phyloP scores from a whole-genome alignment of 768 basidiomycete genomes.

The Agaricus subrufescens region DNA sequence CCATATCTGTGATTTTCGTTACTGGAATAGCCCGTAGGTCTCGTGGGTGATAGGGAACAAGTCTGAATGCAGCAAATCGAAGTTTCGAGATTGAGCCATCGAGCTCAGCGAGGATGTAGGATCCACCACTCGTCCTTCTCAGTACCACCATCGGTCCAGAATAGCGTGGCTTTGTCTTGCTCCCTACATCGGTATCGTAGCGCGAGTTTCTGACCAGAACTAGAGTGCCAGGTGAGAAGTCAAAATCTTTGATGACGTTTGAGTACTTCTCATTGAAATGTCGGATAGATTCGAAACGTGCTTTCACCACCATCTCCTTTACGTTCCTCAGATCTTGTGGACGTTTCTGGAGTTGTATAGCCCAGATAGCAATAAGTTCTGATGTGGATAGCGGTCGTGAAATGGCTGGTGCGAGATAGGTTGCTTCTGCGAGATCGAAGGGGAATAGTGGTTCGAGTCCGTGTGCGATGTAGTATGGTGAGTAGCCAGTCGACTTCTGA shows the following conservation, averaged over 20 bases:
- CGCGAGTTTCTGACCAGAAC: constrained; percentile 19
- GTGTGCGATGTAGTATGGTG: constrained; percentile 28
- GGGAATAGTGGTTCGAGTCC: constrained; percentile 30
- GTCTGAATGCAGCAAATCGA: too few species aligned
- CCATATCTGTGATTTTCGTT: too few species aligned
- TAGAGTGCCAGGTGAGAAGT: too few species aligned
- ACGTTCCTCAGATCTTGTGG: constrained; percentile 18
- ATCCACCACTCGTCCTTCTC: too few species aligned
- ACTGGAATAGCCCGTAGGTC: too few species aligned
- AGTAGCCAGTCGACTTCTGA: constrained; percentile 24
- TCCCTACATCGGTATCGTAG: constrained; percentile 18
- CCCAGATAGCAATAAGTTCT: constrained; percentile 19
- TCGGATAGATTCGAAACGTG: too few species aligned
- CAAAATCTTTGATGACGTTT: too few species aligned
- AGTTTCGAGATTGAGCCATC: too few species aligned
- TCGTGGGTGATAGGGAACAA: too few species aligned
- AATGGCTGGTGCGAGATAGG: constrained; percentile 5
- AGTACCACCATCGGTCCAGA: constrained; percentile 19
- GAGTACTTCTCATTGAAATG: too few species aligned
- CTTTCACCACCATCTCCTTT: constrained; percentile 10
- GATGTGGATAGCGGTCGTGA: background rate
- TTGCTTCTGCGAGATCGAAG: constrained; percentile 21
- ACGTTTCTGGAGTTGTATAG: constrained; percentile 21
- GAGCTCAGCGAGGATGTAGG: background rate
- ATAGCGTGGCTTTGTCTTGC: constrained; percentile 24